Evolutionary conservation across 1,284 basidiomycete species (phyloP), one percentile per base, ranked within the genome.

Genomic region (Ustilago trichophora): DNA sequence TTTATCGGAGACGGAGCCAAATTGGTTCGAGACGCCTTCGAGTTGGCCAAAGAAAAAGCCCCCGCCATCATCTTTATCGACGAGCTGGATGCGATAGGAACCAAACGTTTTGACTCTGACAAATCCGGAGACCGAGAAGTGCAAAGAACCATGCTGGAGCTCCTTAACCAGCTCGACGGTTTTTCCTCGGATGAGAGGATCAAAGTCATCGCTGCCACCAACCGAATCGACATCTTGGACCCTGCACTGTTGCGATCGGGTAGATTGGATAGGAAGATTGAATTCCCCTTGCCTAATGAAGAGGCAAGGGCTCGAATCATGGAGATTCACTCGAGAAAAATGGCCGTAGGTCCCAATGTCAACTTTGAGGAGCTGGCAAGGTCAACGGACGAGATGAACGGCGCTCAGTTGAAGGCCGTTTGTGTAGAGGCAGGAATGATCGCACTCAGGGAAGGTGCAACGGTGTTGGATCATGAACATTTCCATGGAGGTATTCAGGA

Each of bases 61-160:
- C 95, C 96, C 4, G 95, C 93, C 48, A 98, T 99, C 68, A 92
- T 99, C 32, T 99, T 99, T 83, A 98, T 99, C 81, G 96, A 99
- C 82, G 96, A 99, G 83, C 92, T 99, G 64, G 96, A 99, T 80
- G 96, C 96, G 26, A 88, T 99, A 77, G 96, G 96, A 78, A 98
- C 95, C 4, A 99, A 99, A 84, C 90, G 95, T 86, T 96, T 98
- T 82, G 96, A 98, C 75, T 95, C 92, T 32, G 95, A 94, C 63
- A 97, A 94, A 24, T 92, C 93, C 38, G 96, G 96, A 68, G 95
- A 99, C 83, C 89, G 95, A 65, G 96, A 99, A 85, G 97, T 98
- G 72, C 96, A 99, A 82, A 88, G 96, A 56, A 99, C 96, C 36
- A 98, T 99, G 96, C 86, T 98, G 82, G 96, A 99, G 82, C 86